phyloP scores from a whole-genome alignment of 495 filamentous ascomycete species.

The Penicillium lividum region DNA sequence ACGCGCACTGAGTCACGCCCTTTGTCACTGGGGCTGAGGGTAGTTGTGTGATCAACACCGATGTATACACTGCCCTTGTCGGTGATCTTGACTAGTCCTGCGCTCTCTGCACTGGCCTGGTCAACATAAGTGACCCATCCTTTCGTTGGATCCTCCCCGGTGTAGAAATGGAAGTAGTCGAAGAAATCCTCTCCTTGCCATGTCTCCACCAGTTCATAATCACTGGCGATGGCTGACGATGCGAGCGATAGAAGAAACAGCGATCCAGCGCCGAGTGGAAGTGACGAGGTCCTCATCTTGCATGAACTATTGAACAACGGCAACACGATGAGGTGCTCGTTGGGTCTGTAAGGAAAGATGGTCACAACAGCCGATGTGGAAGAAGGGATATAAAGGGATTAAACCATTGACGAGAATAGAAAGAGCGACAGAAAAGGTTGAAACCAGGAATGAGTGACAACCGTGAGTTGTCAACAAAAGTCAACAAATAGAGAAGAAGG shows the following conservation, averaged over 20 bases:
- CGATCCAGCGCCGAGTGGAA: constrained; percentile 32
- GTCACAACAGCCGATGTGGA: constrained; percentile 7
- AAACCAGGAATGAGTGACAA: constrained; percentile 21
- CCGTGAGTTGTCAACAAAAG: constrained; percentile 27
- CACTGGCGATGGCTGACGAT: constrained; percentile 16
- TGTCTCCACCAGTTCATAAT: constrained; percentile 46
- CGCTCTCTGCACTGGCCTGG: constrained; percentile 51
- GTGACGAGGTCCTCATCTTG: constrained; percentile 24
- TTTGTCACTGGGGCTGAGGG: constrained; percentile 31
- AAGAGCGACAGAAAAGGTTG: constrained; percentile 3
- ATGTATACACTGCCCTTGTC: constrained; percentile 52
- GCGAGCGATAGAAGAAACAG: constrained; percentile 25
- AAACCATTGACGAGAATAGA: constrained; percentile 11
- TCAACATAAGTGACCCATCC: constrained; percentile 70
- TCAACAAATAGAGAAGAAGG: constrained; percentile 25
- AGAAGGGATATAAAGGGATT: constrained; percentile 4
- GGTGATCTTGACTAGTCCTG: constrained; percentile 58
- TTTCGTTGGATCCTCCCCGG: constrained; percentile 62
- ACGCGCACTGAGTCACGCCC: constrained; percentile 73
- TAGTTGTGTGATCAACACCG: constrained; percentile 49
- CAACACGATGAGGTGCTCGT: not conserved
- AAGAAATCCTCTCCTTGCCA: constrained; percentile 53
- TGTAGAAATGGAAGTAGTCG: constrained; percentile 52
- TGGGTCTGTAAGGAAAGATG: not conserved
- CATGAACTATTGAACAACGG: constrained; percentile 5